phyloP scores from a whole-genome alignment of 2,329 filamentous ascomycete genomes.

The Lachnellula subtilissima region DNA sequence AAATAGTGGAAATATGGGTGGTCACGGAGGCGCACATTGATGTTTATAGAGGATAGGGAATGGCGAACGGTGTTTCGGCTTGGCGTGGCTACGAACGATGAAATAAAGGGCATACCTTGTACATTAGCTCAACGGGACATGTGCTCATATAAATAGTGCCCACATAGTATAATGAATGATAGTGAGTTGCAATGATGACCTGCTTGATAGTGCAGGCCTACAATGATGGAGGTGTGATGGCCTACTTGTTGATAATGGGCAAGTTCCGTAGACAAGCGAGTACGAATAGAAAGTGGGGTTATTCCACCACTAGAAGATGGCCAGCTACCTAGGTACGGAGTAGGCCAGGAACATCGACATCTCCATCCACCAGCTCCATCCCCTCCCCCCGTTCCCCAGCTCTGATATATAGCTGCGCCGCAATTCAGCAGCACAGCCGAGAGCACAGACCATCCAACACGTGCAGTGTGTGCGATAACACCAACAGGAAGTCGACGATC shows the following conservation, averaged over 20 bases:
- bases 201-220: too few species aligned
- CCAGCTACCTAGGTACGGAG: too few species aligned
- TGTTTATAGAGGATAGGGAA: not conserved
- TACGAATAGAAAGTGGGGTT: too few species aligned
- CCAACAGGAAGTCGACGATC: not conserved
- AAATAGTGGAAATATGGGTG: slow-evolving; percentile 32
- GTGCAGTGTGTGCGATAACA: not conserved
- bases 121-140: not conserved
- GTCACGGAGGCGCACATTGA: slow-evolving; percentile 20
- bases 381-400: too few species aligned
- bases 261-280: too few species aligned
- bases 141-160: not conserved
- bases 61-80: slow-evolving; percentile 7
- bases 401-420: too few species aligned
- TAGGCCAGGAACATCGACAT: too few species aligned
- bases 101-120: not conserved
- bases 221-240: too few species aligned
- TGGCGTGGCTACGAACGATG: not conserved
- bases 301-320: too few species aligned
- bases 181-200: not conserved
- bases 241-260: too few species aligned
- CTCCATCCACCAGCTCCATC: too few species aligned
- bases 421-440: too few species aligned
- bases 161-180: not conserved
- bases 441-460: not conserved